Evolutionary conservation across 2,329 filamentous ascomycete genomes (phyloP).

Genomic region (Fusarium floridanum): DNA sequence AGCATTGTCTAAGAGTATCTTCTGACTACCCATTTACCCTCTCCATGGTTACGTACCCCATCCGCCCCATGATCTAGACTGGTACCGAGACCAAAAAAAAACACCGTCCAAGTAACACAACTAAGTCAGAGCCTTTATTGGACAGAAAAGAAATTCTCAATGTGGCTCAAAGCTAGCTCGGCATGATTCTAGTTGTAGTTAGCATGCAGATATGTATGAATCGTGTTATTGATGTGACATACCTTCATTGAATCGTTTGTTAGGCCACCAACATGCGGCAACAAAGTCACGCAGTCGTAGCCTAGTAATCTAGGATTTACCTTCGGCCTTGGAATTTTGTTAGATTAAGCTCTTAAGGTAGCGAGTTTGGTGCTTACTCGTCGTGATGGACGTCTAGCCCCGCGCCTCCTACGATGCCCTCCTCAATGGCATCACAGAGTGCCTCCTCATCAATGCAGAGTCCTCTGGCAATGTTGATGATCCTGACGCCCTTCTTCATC

Average conservation of each 20-base stretch:
- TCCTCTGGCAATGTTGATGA: neutral
- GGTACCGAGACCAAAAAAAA: neutral
- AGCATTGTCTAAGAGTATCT: neutral
- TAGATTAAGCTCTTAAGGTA: neutral
- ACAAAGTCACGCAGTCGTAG: neutral
- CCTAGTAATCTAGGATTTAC: neutral
- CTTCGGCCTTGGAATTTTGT: neutral
- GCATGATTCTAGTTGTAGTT: neutral
- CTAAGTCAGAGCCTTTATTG: neutral
- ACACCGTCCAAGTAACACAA: neutral
- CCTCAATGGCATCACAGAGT: neutral
- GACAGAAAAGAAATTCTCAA: neutral
- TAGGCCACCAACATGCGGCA: neutral
- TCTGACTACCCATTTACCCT: neutral
- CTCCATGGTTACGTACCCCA: fast-evolving
- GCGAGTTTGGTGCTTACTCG: neutral
- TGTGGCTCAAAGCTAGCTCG: neutral
- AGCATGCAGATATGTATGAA: neutral
- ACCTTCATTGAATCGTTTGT: neutral
- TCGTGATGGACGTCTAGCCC: neutral
- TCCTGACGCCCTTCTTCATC: neutral
- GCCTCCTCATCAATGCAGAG: neutral
- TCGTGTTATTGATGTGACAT: neutral
- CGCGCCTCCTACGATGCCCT: neutral
- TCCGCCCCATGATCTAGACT: neutral